Base-by-base conservation (phyloP, 2,329 filamentous ascomycete genomes). In the Ceratocystis variospora region DNA sequence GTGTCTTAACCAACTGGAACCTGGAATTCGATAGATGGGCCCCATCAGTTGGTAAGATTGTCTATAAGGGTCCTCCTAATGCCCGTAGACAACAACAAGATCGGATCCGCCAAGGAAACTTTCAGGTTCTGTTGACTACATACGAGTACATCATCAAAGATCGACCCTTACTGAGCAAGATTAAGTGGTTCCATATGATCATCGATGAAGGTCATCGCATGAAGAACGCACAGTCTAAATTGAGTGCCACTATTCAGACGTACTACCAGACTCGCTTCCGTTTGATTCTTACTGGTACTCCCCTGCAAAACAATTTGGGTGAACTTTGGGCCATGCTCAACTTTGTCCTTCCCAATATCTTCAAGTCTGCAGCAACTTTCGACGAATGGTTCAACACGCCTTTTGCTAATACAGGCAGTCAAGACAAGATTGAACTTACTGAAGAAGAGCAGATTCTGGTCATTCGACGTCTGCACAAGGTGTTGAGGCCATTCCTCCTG, bases 91-190 rank as follows among this genome's bases (percentile, higher is more conserved):
- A 87, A 71, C 91, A 96, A 67, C 92, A 96, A 74, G 88, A 96
- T 70, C 90, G 91, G 75, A 96, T 99, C 71, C 90, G 94, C 63
- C 93, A 90, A 76, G 92, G 93, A 61, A 86, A 89, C 66, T 99
- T 99, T 82, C 94, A 99, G 75, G 94, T 99, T 62, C 79, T 99
- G 10, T 82, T 99, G 67, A 99, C 94, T 1, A 99, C 94, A 0
- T 99, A 99, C 78, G 94, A 99, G 76, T 99, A 97, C 78, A 95
- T 99, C 77, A 99, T 99, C 83, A 99, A 97, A 79, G 94, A 99
- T 73, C 86, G 94, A 45, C 93, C 93, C 0, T 82, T 99, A 71
- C 79, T 99, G 12, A 95, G 90, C 80, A 97, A 97, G 81, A 93
- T 99, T 78, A 97, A 97, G 78, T 99, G 94, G 94, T 88, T 96